These are phyloP conservation scores for Anisodus acutangulus DNA, from an alignment of 257 asterid species.

Conservation along the genomic window DNA sequence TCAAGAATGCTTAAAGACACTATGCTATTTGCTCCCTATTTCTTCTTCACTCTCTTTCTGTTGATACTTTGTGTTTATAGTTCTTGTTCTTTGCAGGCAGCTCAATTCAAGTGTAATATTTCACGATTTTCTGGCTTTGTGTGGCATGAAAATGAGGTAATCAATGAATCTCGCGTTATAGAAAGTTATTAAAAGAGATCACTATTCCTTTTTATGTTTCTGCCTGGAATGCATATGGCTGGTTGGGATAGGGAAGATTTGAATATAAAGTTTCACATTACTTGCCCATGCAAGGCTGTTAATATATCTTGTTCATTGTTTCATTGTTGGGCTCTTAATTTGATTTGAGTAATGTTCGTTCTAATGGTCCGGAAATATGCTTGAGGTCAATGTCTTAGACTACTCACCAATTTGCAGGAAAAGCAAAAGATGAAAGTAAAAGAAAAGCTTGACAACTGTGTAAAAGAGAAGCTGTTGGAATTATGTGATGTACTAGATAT, in stretches of 20 bases:
- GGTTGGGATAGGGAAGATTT: not conserved
- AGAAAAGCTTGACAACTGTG: conserved; percentile 83
- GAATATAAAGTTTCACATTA: conserved; percentile 8
- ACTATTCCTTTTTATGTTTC: not conserved
- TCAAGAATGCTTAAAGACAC: not conserved
- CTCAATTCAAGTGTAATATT: conserved; percentile 73
- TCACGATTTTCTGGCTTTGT: conserved; percentile 89
- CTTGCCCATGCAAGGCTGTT: not conserved
- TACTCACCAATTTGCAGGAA: conserved; percentile 54
- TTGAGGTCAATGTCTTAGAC: not conserved
- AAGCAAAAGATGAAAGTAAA: conserved; percentile 70
- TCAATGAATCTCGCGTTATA: not conserved
- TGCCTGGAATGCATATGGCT: not conserved
- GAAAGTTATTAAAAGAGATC: not conserved
- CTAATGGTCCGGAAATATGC: not conserved
- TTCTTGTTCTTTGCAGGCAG: conserved; percentile 61
- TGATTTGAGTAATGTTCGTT: not conserved
- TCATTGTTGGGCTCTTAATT: not conserved
- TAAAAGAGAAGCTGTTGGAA: conserved; percentile 82
- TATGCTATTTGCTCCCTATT: not conserved
- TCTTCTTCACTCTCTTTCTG: conserved; percentile 1
- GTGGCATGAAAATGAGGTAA: conserved; percentile 89
- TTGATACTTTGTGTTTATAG: conserved; percentile 19
- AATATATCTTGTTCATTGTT: conserved; percentile 5
- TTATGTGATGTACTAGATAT: conserved; percentile 80